These are phyloP conservation scores for Trichocladium antarcticum DNA, from an alignment of 495 filamentous ascomycete genomes.

Conservation along the genomic window DNA sequence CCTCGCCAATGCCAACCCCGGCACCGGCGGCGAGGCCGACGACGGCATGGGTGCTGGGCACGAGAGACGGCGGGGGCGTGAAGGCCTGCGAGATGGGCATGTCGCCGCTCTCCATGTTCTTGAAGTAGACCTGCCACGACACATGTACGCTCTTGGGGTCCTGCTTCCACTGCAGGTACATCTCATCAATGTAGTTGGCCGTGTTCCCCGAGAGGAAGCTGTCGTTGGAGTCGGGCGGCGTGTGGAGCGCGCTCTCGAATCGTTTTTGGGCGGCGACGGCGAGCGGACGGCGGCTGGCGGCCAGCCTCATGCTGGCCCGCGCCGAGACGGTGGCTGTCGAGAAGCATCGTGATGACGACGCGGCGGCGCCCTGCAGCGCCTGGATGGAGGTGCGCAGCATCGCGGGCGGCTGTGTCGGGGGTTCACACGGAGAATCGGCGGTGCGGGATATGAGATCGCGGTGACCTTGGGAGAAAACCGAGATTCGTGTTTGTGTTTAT, in stretches of 20 bases:
- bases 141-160: slow-evolving; percentile 90
- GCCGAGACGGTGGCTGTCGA: slow-evolving; percentile 35
- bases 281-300: slow-evolving; percentile 39
- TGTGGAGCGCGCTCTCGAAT: slow-evolving; percentile 35
- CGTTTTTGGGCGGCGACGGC: slow-evolving; percentile 40
- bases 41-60: slow-evolving; percentile 67
- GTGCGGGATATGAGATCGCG: slow-evolving; percentile 1
- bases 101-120: slow-evolving; percentile 94
- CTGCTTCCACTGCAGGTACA: slow-evolving; percentile 95
- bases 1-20: slow-evolving; percentile 54
- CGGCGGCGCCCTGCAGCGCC: slow-evolving; percentile 23
- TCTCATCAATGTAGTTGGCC: slow-evolving; percentile 98
- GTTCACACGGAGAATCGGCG: background rate
- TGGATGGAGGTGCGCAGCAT: slow-evolving; percentile 37
- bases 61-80: slow-evolving; percentile 82
- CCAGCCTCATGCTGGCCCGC: slow-evolving; percentile 22
- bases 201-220: slow-evolving; percentile 90
- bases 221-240: slow-evolving; percentile 67
- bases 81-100: slow-evolving; percentile 97
- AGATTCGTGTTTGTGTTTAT: slow-evolving; percentile 1
- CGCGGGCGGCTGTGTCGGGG: slow-evolving; percentile 30
- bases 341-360: slow-evolving; percentile 26
- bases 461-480: slow-evolving; percentile 6
- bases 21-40: slow-evolving; percentile 62
- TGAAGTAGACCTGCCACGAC: slow-evolving; percentile 99